Evolutionary conservation across 2,329 filamentous ascomycete genomes (phyloP), one percentile per base, ranked within the genome.

Genomic region (Ophiocordyceps sinensis): DNA sequence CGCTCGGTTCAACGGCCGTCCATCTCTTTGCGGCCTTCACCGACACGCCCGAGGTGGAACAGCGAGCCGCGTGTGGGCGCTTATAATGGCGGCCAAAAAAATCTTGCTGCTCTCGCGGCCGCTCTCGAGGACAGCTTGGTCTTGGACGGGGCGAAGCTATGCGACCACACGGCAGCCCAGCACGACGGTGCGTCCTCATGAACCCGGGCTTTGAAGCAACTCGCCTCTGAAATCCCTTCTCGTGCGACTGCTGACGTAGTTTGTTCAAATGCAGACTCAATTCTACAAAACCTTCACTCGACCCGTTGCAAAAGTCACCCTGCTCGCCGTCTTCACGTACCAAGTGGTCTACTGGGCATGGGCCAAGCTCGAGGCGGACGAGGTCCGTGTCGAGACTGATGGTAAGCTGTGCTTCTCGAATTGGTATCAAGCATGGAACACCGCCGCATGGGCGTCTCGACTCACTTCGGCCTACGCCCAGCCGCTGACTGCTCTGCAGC

Each of bases 271-370:
- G 2, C 26, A 21, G 26, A 30, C 15, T 19, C 28, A 31, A 29
- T 88, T 88, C 63, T 89, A 86, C 67, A 79, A 76, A 54, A 77
- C 75, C 13, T 87, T 86, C 54, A 76, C 78, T 32, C 71, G 81
- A 2, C 83, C 85, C 3, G 67, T 89, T 37, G 71, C 75, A 41
- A 89, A 87, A 63, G 77, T 78, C 41, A 74, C 85, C 48, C 68
- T 89, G 31, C 71, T 82, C 54, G 82, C 85, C 41, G 72, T 87
- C 42, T 78, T 85, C 54, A 82, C 79, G 2, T 91, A 89, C 58
- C 85, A 91, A 61, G 52, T 83, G n/a, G 61, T 72, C 13, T 89
- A 88, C 62, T 85, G 75, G 65, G 64, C 63, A 13, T 91, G 85
- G 85, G 57, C 75, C 31, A 84, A 80, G 60, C 67, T 89, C 39